Evolutionary conservation across 2,329 filamentous ascomycete species (phyloP).

Genomic region (Colletotrichum tamarilloi): DNA sequence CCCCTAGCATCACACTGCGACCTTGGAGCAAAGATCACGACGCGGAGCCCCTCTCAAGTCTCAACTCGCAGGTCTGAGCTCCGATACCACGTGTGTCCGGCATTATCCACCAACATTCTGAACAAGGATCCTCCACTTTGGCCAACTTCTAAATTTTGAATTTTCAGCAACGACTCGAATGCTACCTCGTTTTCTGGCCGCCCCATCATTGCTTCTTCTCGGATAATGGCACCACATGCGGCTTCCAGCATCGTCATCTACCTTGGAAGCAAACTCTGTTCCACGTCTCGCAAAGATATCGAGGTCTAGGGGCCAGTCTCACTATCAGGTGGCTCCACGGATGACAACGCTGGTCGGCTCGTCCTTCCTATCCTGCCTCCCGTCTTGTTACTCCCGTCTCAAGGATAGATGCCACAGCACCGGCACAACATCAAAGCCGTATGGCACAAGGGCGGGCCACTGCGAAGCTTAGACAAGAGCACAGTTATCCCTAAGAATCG

Average conservation of each 20-base stretch:
- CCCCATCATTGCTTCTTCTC: background rate
- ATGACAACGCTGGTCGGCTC: slow-evolving; percentile 1
- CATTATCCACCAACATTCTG: background rate
- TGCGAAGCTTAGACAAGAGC: background rate
- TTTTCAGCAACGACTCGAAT: background rate
- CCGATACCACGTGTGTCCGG: background rate
- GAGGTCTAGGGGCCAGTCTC: background rate
- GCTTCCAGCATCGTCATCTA: background rate
- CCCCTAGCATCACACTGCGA: background rate
- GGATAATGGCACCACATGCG: background rate
- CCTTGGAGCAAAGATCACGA: background rate
- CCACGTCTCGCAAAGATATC: background rate
- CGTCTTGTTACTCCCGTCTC: background rate
- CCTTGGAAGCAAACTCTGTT: background rate
- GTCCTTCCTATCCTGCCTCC: slow-evolving; percentile 4
- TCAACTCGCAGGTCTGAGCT: background rate
- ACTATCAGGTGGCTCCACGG: background rate
- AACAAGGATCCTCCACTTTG: background rate
- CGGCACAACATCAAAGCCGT: background rate
- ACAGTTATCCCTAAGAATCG: background rate
- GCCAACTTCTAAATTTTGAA: background rate
- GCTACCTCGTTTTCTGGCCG: background rate
- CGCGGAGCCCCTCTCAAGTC: background rate
- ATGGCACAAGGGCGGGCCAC: background rate
- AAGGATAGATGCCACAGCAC: background rate